Conservation (phyloP, 177 flowering plant species). For the Vitis hybrid region DNA sequence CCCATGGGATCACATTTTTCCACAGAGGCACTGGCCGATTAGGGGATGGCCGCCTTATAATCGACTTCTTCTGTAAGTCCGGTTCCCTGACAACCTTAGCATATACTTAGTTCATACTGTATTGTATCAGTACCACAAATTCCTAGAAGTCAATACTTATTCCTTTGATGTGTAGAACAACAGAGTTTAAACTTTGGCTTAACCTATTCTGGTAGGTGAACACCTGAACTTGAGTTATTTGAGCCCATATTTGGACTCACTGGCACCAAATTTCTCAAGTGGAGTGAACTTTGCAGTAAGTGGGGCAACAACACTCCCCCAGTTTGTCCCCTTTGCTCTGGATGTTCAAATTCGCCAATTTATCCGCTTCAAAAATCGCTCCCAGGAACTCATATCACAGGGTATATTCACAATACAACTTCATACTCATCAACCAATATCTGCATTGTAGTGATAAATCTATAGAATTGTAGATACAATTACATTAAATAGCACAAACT, state of each 20-base stretch:
- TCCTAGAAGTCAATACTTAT: too few relatives aligned
- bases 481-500: neutral
- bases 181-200: too few relatives aligned
- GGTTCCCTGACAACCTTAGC: too few relatives aligned
- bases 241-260: constrained; percentile 33
- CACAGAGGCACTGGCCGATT: constrained; percentile 35
- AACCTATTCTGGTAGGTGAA: constrained; percentile 17
- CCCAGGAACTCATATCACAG: constrained; percentile 29
- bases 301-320: constrained; percentile 21
- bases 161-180: too few relatives aligned
- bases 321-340: constrained; percentile 8
- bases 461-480: neutral
- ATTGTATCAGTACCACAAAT: too few relatives aligned
- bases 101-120: too few relatives aligned
- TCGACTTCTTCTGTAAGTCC: constrained; percentile 39
- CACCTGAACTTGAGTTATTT: constrained; percentile 20
- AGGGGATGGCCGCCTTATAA: constrained; percentile 31
- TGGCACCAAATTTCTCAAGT: constrained; percentile 22
- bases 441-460: too few relatives aligned
- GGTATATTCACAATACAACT: constrained; percentile 16
- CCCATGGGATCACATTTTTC: constrained; percentile 9
- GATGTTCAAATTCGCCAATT: constrained; percentile 37
- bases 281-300: constrained; percentile 22
- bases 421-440: too few relatives aligned
- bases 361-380: constrained; percentile 32